Evolutionary conservation across 2,329 filamentous ascomycete genomes (phyloP), one percentile per base, ranked within the genome.

Genomic region (Cadophora gregata): DNA sequence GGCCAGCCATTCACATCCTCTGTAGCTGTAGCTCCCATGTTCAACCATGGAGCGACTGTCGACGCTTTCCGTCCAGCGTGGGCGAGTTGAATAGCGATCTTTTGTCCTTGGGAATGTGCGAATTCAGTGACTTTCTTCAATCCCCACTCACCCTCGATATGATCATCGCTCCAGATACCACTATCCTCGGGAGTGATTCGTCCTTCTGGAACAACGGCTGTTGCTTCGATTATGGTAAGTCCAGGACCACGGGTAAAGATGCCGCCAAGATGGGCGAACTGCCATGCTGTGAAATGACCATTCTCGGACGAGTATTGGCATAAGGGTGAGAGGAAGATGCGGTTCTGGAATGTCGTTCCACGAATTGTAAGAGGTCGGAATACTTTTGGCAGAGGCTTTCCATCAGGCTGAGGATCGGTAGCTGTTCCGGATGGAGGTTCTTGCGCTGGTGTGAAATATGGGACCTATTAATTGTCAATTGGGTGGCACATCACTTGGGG

Each of bases 161-260:
- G 94, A 38, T 85, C 88, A 77, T 97, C 94, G 69, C 90, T 84
- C 94, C 93, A 97, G 8, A 97, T 80, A 0, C 94, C 93, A 14
- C 82, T 80, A 77, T 95, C 92, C 77, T 94, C 84, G 1, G 93
- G 93, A 0, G 91, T 91, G 81, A 97, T 97, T 64, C 94, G 87
- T 31, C 93, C 93, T 72, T 94, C 88, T 6, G 92, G 80, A 10
- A 86, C 82, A 0, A 97, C 91, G 36, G 88, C 83, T 0, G 92
- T 93, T 29, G 93, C 93, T 80, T 97, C 94, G 65, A 94, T 83
- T 67, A 93, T 86, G 59, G 90, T 81, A 21, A 97, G 81, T 1
- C 87, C 91, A 0, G 91, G 89, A 14, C 94, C 94, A 64, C 90
- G 88, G 66, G 90, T 83, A 25, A 92, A 85, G 72, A 93, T 93